Evolutionary conservation across 805 yeast species (phyloP).

Genomic region (Ogataea neopini): DNA sequence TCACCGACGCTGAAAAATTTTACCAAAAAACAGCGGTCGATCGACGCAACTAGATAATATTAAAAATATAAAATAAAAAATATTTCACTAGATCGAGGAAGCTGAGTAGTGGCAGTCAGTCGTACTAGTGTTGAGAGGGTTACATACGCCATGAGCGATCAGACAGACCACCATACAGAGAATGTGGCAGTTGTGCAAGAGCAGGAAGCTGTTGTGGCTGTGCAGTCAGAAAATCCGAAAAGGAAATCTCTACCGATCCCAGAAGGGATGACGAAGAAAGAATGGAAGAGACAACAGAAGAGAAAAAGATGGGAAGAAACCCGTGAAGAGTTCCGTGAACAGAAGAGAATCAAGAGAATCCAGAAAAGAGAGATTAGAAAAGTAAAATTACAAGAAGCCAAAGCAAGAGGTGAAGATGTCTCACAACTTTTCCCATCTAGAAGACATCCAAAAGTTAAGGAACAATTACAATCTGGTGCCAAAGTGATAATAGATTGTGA

Average conservation of each 20-base stretch:
- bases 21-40: slow-evolving; percentile 3
- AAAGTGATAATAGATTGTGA: slow-evolving; percentile 80
- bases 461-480: slow-evolving; percentile 51
- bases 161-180: too few species aligned
- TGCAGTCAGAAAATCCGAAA: neutral
- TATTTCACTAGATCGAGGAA: too few species aligned
- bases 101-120: too few species aligned
- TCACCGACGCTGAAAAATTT: slow-evolving; percentile 12
- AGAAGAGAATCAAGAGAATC: slow-evolving; percentile 56
- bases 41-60: too few species aligned
- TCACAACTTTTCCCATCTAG: slow-evolving; percentile 37
- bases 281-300: slow-evolving; percentile 75
- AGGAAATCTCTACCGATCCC: slow-evolving; percentile 46
- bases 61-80: neutral
- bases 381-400: slow-evolving; percentile 36
- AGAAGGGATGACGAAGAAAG: slow-evolving; percentile 83
- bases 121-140: too few species aligned
- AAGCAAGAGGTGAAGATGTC: slow-evolving; percentile 40
- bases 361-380: slow-evolving; percentile 34
- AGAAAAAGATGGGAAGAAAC: slow-evolving; percentile 55
- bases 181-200: too few species aligned
- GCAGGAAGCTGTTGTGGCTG: neutral
- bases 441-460: slow-evolving; percentile 36
- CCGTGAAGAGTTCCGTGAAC: slow-evolving; percentile 58
- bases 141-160: too few species aligned